A percentile compares a stretch with the other conserved stretches of the same genome.
Evolutionary conservation across 1,139 yeast genomes (phyloP).

Genomic region (Yamadazyma oceani): DNA sequence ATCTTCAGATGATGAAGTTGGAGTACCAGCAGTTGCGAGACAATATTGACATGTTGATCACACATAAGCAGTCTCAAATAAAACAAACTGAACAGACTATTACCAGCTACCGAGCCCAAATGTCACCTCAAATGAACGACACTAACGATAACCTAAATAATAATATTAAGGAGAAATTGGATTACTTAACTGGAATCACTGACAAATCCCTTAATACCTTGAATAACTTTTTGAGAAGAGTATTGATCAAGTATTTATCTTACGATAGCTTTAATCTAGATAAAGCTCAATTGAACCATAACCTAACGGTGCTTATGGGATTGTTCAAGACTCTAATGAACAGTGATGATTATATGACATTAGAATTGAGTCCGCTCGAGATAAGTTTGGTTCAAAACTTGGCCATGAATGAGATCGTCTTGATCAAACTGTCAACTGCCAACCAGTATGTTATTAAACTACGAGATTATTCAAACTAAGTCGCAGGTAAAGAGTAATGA

Average conservation of each 20-base stretch:
- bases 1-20: conserved; percentile 1
- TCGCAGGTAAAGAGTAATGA: background rate
- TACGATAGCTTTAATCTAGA: conserved; percentile 5
- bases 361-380: conserved; percentile 14
- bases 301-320: conserved; percentile 5
- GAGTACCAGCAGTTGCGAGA: background rate
- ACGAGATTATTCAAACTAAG: conserved; percentile 8
- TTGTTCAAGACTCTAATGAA: conserved; percentile 11
- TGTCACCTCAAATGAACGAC: background rate
- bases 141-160: conserved; percentile 1
- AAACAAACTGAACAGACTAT: no score
- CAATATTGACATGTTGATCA: no score
- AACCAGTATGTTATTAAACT: conserved; percentile 9
- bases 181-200: conserved; percentile 1
- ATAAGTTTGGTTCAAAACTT: conserved; percentile 19
- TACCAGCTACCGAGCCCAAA: no score
- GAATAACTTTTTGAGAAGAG: conserved; percentile 2
- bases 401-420: conserved; percentile 19
- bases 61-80: no score
- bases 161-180: conserved; percentile 1
- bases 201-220: background rate
- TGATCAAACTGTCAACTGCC: conserved; percentile 10
- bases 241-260: conserved; percentile 7
- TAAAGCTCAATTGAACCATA: conserved; percentile 5
- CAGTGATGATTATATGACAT: conserved; percentile 18